Conservation (phyloP, 768 basidiomycete genomes). For the Coprinopsis cinerea region DNA sequence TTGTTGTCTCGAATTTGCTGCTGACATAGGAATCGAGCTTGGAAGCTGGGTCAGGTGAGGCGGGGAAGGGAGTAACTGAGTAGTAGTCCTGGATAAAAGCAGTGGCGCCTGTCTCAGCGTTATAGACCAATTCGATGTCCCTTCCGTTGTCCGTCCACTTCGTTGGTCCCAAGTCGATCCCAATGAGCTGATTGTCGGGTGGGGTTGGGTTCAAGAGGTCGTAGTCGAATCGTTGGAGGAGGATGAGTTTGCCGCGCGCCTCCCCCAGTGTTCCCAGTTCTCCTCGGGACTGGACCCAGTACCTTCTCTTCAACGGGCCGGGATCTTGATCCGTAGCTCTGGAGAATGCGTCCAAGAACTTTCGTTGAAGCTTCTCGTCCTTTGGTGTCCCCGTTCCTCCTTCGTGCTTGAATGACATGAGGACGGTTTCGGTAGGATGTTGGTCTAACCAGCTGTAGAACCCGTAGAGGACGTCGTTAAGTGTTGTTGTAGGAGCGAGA, state of each 20-base stretch:
- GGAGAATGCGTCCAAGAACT: slow-evolving; percentile 32
- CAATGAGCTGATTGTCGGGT: slow-evolving; percentile 31
- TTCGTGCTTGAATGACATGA: slow-evolving; percentile 47
- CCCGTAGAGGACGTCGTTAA: slow-evolving; percentile 47
- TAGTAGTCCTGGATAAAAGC: slow-evolving; percentile 49
- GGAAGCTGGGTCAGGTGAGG: slow-evolving; percentile 27
- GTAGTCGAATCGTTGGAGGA: slow-evolving; percentile 44
- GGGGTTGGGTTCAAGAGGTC: slow-evolving; percentile 30
- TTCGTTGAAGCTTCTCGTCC: slow-evolving; percentile 35
- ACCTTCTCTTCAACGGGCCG: slow-evolving; percentile 32
- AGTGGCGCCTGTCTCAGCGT: slow-evolving; percentile 27
- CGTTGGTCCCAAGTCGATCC: slow-evolving; percentile 36
- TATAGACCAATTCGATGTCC: slow-evolving; percentile 38
- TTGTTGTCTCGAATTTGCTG: slow-evolving; percentile 36
- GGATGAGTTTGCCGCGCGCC: slow-evolving; percentile 45
- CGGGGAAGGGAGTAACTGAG: slow-evolving; percentile 26
- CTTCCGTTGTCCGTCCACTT: slow-evolving; percentile 48
- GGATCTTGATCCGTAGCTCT: slow-evolving; percentile 1
- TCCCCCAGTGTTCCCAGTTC: slow-evolving; percentile 42
- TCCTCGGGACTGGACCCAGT: slow-evolving; percentile 44
- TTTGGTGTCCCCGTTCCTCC: slow-evolving; percentile 38
- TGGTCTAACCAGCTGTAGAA: slow-evolving; percentile 46
- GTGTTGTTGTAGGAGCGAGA: slow-evolving; percentile 36
- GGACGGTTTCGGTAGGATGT: slow-evolving; percentile 46
- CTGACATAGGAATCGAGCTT: slow-evolving; percentile 32